Evolutionary conservation across 1,284 basidiomycete genomes (phyloP).

Genomic region (Entoloma clypeatum): DNA sequence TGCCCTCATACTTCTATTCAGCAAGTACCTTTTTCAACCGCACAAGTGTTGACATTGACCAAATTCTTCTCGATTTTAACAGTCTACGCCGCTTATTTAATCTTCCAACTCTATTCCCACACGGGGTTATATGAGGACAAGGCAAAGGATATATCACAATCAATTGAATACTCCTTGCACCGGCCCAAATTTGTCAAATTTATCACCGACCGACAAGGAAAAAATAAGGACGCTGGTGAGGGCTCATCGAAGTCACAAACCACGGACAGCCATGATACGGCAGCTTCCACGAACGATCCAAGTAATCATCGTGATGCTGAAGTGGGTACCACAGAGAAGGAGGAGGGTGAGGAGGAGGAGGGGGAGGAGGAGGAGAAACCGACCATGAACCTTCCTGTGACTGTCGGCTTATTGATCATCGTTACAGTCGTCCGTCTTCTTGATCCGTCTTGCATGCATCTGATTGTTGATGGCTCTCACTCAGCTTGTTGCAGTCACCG

Average conservation of each 20-base stretch:
- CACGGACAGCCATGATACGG: too few species aligned
- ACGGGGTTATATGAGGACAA: conserved; percentile 65
- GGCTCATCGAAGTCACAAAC: too few species aligned
- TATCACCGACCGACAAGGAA: not conserved
- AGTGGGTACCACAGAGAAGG: too few species aligned
- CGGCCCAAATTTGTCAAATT: conserved; percentile 19
- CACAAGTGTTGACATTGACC: not conserved
- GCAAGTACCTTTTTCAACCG: conserved; percentile 40
- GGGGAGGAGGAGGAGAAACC: conserved; percentile 51
- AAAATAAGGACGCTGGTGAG: conserved; percentile 3
- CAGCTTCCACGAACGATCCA: too few species aligned
- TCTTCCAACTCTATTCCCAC: conserved; percentile 88
- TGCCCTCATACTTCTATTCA: conserved; percentile 76
- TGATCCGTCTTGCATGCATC: conserved; percentile 1
- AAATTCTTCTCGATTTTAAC: conserved; percentile 8
- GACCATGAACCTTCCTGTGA: conserved; percentile 50
- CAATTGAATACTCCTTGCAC: conserved; percentile 36
- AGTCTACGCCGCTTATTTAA: conserved; percentile 72
- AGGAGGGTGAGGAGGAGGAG: conserved; percentile 22
- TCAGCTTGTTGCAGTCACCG: conserved; percentile 73
- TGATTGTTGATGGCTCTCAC: not conserved
- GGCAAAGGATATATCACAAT: conserved; percentile 35
- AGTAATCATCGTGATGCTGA: too few species aligned
- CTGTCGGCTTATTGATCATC: conserved; percentile 48
- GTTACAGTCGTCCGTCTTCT: conserved; percentile 60